Base-by-base conservation (phyloP, 2,329 filamentous ascomycete genomes). In the Ophiocordyceps sinensis region DNA sequence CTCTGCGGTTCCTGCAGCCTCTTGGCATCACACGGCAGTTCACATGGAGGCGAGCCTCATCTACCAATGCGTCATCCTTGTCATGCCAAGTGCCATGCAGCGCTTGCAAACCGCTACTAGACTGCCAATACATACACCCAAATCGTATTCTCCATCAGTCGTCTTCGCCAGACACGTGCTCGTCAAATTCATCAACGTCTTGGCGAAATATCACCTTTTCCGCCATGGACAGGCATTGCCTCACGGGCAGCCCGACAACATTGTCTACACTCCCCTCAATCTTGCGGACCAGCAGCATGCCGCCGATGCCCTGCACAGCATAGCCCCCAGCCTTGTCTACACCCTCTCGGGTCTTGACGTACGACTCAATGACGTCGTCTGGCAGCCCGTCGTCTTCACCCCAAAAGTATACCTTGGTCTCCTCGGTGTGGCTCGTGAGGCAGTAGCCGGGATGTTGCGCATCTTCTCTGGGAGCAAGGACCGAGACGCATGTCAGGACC, bases 241-340 rank as follows among this genome's bases (percentile, higher is more conserved):
- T 74, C 48, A 96, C 70, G 8, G 91, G 91, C 59, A 98, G 59
- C 0, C 91, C 91, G 26, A 98, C 79, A 1, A 96, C 91, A 60
- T 96, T 96, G 66, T 98, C 91, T 53, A 86, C 85, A 41, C 77
- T 79, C 11, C 91, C 91, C 48, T 94, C 85, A 48, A 98, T 83
- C 60, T 73, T 82, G 59, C 95, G 87, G 12, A 98, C 79, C 43
- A 98, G 62, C 44, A 98, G 69, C 57, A 95, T 79, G 9, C 84
- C 82, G 2, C 85, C 91, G 11, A 89, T 68, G 0, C 89, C 91
- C 62, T 98, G 91, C 41, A 98, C 75, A 1, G 86, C 91, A 61
- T 98, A 98, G 0, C 91, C 91, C 2, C 91, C 91, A 0, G 91
- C 91, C 68, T 96, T 98, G 61, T 96, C 91, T 11, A 78, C 87